Evolutionary conservation across 305 asterid species (phyloP).

Genomic region (Coffea humblotiana): DNA sequence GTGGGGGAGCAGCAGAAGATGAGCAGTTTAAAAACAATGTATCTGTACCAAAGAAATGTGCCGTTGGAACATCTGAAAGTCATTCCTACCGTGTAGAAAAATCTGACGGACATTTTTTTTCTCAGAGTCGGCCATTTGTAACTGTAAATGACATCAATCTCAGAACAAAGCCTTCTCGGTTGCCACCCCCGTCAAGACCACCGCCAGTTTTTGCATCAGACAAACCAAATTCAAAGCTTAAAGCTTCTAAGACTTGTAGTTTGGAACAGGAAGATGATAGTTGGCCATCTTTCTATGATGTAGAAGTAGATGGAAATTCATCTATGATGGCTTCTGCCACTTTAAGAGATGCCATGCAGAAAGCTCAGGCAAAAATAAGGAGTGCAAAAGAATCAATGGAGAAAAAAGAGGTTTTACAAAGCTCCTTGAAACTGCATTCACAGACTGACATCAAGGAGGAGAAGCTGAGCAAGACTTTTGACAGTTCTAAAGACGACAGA

Average conservation of each 20-base stretch:
- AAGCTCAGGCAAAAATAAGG: constrained; percentile 36
- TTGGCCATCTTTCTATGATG: constrained; percentile 43
- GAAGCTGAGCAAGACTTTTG: constrained; percentile 26
- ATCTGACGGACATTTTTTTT: constrained; percentile 30
- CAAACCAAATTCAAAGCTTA: constrained; percentile 33
- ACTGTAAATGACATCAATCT: constrained; percentile 73
- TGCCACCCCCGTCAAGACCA: constrained; percentile 85
- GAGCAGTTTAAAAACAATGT: constrained; percentile 28
- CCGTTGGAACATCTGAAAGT: constrained; percentile 27
- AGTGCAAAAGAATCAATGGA: constrained; percentile 42
- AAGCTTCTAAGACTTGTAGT: constrained; percentile 41
- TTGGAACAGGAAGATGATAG: constrained; percentile 44
- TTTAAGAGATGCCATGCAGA: constrained; percentile 35
- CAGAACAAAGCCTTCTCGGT: constrained; percentile 70
- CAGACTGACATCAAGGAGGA: constrained; percentile 33
- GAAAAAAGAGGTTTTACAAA: constrained; percentile 27
- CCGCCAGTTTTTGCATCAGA: constrained; percentile 60
- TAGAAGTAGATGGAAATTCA: constrained; percentile 49
- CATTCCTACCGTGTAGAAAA: constrained; percentile 32
- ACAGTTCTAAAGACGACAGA: constrained; percentile 13
- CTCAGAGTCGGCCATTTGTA: constrained; percentile 51
- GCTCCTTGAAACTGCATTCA: constrained; percentile 27
- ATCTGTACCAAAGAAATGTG: constrained; percentile 33
- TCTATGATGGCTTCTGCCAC: constrained; percentile 25
- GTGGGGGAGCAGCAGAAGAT: constrained; percentile 34